Base-by-base conservation (phyloP, 257 asterid genomes). In the Fraxinus pennsylvanica region DNA sequence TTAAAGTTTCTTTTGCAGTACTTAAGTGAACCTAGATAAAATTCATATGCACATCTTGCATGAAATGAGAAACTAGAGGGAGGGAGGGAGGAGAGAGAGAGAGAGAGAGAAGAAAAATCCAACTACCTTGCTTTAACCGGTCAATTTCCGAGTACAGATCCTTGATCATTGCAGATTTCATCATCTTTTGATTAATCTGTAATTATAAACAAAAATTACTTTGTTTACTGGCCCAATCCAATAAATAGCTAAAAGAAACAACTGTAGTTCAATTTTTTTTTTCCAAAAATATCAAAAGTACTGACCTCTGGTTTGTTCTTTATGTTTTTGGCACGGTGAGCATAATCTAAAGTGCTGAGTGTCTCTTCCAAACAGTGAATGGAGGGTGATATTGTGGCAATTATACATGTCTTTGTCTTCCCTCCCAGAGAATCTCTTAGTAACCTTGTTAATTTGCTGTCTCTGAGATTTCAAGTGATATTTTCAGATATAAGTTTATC, bases 281-380 rank as follows among this genome's bases (percentile, higher is more conserved):
- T 41, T 33, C n/a, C 39, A 72, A 70, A 74, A 63, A 63, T 72
- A 5, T 68, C 67, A 57, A 74, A 65, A 71, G 25, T 65, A 81
- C 87, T 82, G 67, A 91, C 99, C 97, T 96, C 99, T 47, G 99
- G 99, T 83, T 91, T 96, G 89, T 96, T 96, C 92, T 93, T 96
- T 87, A 96, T 96, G 85, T 96, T 93, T 85, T 96, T 96, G 90
- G 99, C 99, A 45, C 99, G 97, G 78, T 93, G 94, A 72, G 99
- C 99, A 78, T 96, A 96, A 84, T 96, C 99, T 77, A 96, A 77
- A 71, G 98, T 96, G 90, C 96, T 96, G 77, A 96, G 98, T 43
- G 99, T 92, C 89, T 96, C 99, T 85, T 96, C 99, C 88, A 96
- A 81, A 76, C 97, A 96, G 69, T 87, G 93, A 35, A 93, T 79